A percentile compares a stretch with the other conserved stretches of the same genome.
phyloP scores from a whole-genome alignment of 2,329 filamentous ascomycete species.

The Dendrostoma leiphaemia region DNA sequence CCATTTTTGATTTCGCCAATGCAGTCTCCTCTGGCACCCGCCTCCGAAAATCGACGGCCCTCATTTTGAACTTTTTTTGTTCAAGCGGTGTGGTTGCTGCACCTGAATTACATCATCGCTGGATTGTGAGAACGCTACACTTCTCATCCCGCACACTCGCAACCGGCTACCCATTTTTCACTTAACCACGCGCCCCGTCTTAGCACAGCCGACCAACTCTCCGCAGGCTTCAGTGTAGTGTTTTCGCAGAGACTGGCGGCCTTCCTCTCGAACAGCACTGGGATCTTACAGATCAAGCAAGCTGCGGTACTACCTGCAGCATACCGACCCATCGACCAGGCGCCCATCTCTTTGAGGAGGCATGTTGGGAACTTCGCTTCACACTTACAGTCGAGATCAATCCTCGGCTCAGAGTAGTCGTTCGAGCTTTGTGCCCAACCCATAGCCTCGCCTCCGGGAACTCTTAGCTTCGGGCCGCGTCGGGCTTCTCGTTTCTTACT shows the following conservation, averaged over 20 bases:
- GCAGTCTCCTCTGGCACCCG: neutral
- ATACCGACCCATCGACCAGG: neutral
- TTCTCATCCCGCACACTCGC: neutral
- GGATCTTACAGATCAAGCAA: neutral
- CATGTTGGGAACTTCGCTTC: conserved; percentile 11
- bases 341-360: conserved; percentile 3
- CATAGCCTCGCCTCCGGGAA: neutral
- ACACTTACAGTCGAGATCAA: conserved; percentile 2
- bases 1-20: neutral
- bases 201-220: neutral
- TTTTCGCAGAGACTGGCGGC: neutral
- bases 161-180: no score
- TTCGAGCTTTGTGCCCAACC: neutral
- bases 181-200: neutral
- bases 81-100: conserved; percentile 17
- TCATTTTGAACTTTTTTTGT: neutral
- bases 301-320: neutral
- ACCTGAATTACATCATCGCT: conserved; percentile 9
- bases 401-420: conserved; percentile 1
- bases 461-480: no score
- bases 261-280: neutral
- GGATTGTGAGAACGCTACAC: neutral
- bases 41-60: neutral
- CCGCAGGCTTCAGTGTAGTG: neutral
- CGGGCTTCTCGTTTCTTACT: neutral